phyloP scores from a whole-genome alignment of 108 stramenopile species.

The Nitzschia palea region DNA sequence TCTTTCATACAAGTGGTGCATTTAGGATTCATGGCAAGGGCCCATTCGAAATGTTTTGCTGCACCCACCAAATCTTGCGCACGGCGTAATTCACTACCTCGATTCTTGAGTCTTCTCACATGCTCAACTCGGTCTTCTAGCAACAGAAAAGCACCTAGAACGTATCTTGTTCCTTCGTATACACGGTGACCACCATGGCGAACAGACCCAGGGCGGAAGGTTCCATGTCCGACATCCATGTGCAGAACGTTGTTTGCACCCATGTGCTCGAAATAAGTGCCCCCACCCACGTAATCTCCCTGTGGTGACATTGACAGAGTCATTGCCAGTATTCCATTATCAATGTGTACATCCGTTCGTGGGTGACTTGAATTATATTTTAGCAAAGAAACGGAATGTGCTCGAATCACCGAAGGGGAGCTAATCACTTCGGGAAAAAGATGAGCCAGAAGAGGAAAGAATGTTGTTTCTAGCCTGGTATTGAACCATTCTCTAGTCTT shows the following conservation, averaged over 20 bases:
- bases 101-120: constrained; percentile 63
- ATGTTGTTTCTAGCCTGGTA: constrained; percentile 25
- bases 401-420: constrained; percentile 46
- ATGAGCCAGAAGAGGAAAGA: constrained; percentile 50
- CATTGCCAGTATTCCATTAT: constrained; percentile 70
- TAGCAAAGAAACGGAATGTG: constrained; percentile 58
- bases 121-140: constrained; percentile 66
- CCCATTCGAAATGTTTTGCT: constrained; percentile 58
- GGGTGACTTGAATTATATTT: constrained; percentile 71
- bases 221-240: constrained; percentile 69
- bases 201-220: constrained; percentile 63
- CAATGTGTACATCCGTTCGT: constrained; percentile 66
- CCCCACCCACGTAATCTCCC: constrained; percentile 51
- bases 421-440: constrained; percentile 60
- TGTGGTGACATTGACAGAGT: constrained; percentile 56
- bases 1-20: constrained; percentile 70
- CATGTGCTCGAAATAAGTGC: constrained; percentile 65
- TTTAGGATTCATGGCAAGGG: constrained; percentile 54
- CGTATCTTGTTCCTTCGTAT: constrained; percentile 43
- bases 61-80: constrained; percentile 39
- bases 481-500: constrained; percentile 61
- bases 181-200: constrained; percentile 65
- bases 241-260: constrained; percentile 45
- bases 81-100: constrained; percentile 50
- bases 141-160: constrained; percentile 63